These are phyloP conservation scores for Spirogloea muscicola DNA, from an alignment of 139 green algal genomes.

Conservation along the genomic window DNA sequence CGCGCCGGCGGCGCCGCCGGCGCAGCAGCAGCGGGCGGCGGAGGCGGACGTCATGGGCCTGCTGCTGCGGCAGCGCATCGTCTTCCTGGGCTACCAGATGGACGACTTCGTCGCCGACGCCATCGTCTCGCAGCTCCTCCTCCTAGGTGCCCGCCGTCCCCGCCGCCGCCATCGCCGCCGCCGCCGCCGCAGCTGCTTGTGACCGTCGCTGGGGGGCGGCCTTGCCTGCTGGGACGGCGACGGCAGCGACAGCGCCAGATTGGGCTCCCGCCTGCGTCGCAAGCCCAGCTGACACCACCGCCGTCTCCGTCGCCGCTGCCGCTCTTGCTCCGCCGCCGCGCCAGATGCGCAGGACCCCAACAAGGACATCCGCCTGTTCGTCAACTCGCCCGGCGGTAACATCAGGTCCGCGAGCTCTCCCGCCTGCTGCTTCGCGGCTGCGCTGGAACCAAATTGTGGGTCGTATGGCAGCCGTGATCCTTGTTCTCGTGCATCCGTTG, in stretches of 20 bases:
- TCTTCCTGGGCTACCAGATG: constrained; percentile 90
- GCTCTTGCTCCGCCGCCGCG: too few species aligned
- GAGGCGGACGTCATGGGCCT: constrained; percentile 85
- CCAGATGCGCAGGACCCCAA: constrained; percentile 87
- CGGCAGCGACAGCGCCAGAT: neutral
- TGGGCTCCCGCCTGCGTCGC: too few species aligned
- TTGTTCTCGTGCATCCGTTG: too few species aligned
- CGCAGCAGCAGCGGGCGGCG: constrained; percentile 2
- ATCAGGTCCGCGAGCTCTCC: too few species aligned
- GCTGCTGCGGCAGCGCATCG: constrained; percentile 86
- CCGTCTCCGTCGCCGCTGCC: too few species aligned
- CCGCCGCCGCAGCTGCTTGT: neutral
- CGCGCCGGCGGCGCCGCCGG: too few species aligned
- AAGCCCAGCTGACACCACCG: too few species aligned
- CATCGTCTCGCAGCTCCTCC: constrained; percentile 92
- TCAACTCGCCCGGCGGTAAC: constrained; percentile 96
- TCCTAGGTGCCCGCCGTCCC: constrained; percentile 77
- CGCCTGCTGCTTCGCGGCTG: too few species aligned
- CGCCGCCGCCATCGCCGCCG: constrained; percentile 6
- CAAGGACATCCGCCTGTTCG: constrained; percentile 99
- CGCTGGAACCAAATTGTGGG: too few species aligned
- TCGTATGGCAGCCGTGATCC: too few species aligned
- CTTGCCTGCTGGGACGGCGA: neutral
- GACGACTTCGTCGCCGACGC: constrained; percentile 99
- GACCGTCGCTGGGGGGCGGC: neutral